A percentile compares a stretch with the other conserved stretches of the same genome.
Conservation (phyloP, 345 rosid genomes). For the Euphorbia tirucalli region DNA sequence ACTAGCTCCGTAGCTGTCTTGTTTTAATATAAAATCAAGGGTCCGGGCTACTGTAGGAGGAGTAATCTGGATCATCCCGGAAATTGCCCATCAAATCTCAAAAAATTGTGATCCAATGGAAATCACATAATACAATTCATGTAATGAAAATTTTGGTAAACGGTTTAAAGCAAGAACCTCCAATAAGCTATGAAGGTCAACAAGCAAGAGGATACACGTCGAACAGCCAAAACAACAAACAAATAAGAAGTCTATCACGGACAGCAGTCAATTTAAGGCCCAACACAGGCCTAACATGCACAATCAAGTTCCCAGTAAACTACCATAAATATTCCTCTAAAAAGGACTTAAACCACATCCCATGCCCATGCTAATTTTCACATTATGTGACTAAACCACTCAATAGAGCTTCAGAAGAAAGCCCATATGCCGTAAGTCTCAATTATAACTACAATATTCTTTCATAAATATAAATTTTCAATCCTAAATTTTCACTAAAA, state of each 20-base stretch:
- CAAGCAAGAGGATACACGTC: not conserved
- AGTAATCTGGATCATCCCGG: slow-evolving; percentile 52
- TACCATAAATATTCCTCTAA: not conserved
- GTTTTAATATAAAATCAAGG: slow-evolving; percentile 46
- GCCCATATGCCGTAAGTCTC: not conserved
- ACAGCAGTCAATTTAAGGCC: not conserved
- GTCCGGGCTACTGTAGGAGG: slow-evolving; percentile 53
- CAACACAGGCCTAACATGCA: not conserved
- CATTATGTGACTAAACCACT: not conserved
- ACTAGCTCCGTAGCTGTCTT: slow-evolving; percentile 32
- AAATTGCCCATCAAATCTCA: slow-evolving; percentile 1
- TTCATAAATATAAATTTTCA: not conserved
- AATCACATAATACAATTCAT: not conserved
- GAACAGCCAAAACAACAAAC: not conserved
- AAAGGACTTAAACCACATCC: too few relatives aligned
- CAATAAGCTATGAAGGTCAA: not conserved
- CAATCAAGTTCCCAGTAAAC: not conserved
- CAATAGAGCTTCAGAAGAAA: not conserved
- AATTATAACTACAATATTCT: not conserved
- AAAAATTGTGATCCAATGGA: not conserved
- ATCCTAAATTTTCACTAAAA: not conserved
- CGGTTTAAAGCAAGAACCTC: not conserved
- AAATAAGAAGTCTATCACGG: not conserved
- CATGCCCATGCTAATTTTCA: too few relatives aligned
- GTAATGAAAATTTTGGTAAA: not conserved